A percentile compares a stretch with the other conserved stretches of the same genome.
Conservation (phyloP, 169 alveolate genomes). For the Babesia divergens region DNA sequence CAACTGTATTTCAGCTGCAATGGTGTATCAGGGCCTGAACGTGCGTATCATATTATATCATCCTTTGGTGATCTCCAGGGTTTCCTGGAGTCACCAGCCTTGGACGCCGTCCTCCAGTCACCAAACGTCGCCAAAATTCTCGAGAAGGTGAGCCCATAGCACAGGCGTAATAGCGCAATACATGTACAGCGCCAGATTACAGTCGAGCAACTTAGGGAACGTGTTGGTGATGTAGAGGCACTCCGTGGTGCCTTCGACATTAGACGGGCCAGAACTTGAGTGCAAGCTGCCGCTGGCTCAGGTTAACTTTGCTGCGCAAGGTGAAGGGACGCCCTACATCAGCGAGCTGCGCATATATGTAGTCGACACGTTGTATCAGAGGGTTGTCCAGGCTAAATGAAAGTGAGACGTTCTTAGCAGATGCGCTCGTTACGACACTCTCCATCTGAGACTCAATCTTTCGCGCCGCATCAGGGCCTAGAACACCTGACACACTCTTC, state of each 20-base stretch:
- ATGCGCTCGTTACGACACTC: not conserved
- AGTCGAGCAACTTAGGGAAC: constrained; percentile 16
- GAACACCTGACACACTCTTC: not conserved
- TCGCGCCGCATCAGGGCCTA: not conserved
- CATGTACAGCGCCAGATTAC: constrained; percentile 16
- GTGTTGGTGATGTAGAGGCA: not conserved
- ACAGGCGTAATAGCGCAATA: not conserved
- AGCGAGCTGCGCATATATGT: constrained; percentile 52
- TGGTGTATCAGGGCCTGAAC: constrained; percentile 35
- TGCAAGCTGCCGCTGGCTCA: constrained; percentile 42
- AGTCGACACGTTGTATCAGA: constrained; percentile 39
- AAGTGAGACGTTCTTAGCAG: not conserved
- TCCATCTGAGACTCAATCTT: not conserved
- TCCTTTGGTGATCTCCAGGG: constrained; percentile 21
- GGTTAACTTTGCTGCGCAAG: constrained; percentile 39
- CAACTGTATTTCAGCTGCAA: not conserved
- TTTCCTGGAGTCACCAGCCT: constrained; percentile 18
- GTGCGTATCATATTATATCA: constrained; percentile 46
- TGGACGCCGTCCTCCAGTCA: constrained; percentile 12
- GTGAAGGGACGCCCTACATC: constrained; percentile 57
- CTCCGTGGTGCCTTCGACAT: constrained; percentile 6
- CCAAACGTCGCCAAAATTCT: constrained; percentile 21
- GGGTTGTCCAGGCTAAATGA: constrained; percentile 16
- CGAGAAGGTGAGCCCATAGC: constrained; percentile 8
- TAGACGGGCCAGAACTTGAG: constrained; percentile 55